These are phyloP conservation scores for Sanghuangporus weigelae DNA, from an alignment of 1,284 basidiomycete genomes.

Conservation along the genomic window DNA sequence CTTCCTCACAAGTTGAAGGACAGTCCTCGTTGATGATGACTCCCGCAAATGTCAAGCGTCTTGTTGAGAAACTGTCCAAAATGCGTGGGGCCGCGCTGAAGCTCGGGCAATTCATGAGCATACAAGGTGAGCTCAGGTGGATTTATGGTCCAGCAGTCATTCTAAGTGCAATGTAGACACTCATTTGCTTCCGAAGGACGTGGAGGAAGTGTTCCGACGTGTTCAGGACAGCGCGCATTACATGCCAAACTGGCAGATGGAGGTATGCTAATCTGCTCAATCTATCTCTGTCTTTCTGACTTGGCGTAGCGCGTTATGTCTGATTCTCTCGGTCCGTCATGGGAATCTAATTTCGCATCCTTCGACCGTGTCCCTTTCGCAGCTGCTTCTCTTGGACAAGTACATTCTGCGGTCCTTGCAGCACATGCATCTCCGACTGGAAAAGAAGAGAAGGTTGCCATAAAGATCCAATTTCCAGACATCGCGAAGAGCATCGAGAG, in stretches of 20 bases:
- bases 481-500: conserved; percentile 83
- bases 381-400: conserved; percentile 96
- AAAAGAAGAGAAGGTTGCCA: conserved; percentile 63
- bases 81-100: conserved; percentile 98
- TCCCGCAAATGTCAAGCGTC: conserved; percentile 83
- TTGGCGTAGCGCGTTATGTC: conserved; percentile 65
- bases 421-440: conserved; percentile 46
- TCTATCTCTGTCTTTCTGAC: background rate
- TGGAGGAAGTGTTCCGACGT: conserved; percentile 84
- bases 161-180: conserved; percentile 51
- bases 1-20: conserved; percentile 22
- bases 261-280: conserved; percentile 43
- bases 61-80: conserved; percentile 88
- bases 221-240: conserved; percentile 97
- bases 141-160: background rate
- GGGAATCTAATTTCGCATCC: conserved; percentile 65
- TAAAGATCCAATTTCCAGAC: conserved; percentile 97
- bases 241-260: conserved; percentile 98
- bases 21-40: conserved; percentile 65
- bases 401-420: conserved; percentile 74
- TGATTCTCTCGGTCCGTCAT: conserved; percentile 71
- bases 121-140: conserved; percentile 65
- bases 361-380: conserved; percentile 92
- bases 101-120: conserved; percentile 95
- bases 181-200: conserved; percentile 81